These are phyloP conservation scores for Backusella psychrophila DNA, from an alignment of 192 early-diverging fungal species.

Conservation along the genomic window DNA sequence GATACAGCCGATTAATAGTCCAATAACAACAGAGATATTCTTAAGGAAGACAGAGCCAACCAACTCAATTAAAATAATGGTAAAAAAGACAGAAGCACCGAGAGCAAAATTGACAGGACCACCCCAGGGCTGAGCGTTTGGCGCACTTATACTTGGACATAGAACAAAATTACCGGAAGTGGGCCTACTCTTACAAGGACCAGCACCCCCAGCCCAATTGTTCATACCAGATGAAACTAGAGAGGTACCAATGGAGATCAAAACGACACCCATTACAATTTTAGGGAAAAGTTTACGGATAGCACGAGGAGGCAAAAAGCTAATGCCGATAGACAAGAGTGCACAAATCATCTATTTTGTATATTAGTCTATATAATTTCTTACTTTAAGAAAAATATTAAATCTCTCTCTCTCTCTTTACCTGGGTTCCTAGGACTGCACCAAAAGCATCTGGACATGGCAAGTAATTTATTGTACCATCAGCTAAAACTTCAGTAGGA, in stretches of 20 bases:
- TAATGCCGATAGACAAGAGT: constrained; percentile 42
- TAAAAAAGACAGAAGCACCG: constrained; percentile 44
- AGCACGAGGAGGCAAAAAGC: constrained; percentile 45
- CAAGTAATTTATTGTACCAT: constrained; percentile 34
- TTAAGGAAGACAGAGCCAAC: constrained; percentile 59
- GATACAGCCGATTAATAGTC: constrained; percentile 50
- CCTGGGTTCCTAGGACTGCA: constrained; percentile 47
- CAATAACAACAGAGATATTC: constrained; percentile 50
- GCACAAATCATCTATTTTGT: constrained; percentile 42
- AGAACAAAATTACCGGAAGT: constrained; percentile 41
- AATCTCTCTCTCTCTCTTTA: neutral
- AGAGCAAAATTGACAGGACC: constrained; percentile 47
- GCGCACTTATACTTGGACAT: constrained; percentile 42
- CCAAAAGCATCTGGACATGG: constrained; percentile 53
- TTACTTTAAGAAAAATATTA: neutral
- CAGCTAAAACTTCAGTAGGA: constrained; percentile 20
- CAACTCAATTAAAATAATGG: constrained; percentile 50
- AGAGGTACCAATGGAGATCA: constrained; percentile 47
- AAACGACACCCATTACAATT: constrained; percentile 52
- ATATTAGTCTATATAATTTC: neutral
- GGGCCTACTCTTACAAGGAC: constrained; percentile 42
- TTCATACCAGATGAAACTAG: constrained; percentile 46
- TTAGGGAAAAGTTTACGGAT: constrained; percentile 54
- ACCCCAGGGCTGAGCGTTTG: constrained; percentile 55
- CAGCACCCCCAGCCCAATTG: constrained; percentile 51